A percentile compares a stretch with the other conserved stretches of the same genome.
Conservation (phyloP, 352 stramenopile genomes). For the Globisporangium abappressorium region DNA sequence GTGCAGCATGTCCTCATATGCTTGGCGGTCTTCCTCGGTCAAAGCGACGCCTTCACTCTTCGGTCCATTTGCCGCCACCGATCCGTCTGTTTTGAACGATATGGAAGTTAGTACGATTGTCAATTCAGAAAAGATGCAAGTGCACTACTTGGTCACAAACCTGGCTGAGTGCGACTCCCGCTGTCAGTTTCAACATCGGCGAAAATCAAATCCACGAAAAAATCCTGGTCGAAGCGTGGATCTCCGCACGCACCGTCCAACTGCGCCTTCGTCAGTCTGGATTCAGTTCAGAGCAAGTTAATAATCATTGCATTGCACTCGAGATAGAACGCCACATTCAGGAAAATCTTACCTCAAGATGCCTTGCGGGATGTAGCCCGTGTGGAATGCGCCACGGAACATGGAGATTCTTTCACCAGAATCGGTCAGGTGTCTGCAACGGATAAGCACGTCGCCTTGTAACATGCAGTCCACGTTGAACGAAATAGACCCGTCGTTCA, state of each 20-base stretch:
- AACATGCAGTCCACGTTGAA: constrained; percentile 96
- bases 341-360: constrained; percentile 78
- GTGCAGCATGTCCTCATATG: constrained; percentile 88
- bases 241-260: constrained; percentile 94
- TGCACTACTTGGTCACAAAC: not conserved
- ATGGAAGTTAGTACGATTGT: not conserved
- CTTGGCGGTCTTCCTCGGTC: constrained; percentile 77
- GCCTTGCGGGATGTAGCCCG: constrained; percentile 95
- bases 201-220: constrained; percentile 97
- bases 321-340: not conserved
- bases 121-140: not conserved
- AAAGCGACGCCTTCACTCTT: constrained; percentile 72
- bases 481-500: constrained; percentile 84
- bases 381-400: constrained; percentile 98
- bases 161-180: constrained; percentile 23
- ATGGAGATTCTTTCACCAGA: constrained; percentile 91
- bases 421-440: constrained; percentile 93
- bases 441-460: constrained; percentile 96
- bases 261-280: constrained; percentile 95
- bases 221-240: constrained; percentile 92
- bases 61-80: constrained; percentile 19
- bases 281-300: not conserved
- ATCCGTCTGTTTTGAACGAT: constrained; percentile 11
- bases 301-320: not conserved
- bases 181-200: constrained; percentile 87